Conservation (phyloP, 2,329 filamentous ascomycete genomes). For the Penicillium sp. region DNA sequence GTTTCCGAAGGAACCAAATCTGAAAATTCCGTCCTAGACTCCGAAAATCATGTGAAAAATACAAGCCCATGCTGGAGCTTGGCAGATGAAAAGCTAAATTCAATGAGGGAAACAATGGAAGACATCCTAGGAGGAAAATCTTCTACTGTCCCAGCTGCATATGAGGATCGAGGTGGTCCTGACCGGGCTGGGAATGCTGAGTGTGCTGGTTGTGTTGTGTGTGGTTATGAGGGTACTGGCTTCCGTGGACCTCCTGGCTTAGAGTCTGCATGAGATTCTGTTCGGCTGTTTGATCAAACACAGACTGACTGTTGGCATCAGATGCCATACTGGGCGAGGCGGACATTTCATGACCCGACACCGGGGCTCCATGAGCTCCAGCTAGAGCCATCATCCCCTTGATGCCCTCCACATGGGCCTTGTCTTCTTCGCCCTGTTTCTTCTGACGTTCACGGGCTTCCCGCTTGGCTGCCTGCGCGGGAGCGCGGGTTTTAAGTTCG, state of each 20-base stretch:
- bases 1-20: conserved; percentile 12
- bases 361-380: conserved; percentile 38
- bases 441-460: conserved; percentile 48
- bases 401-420: conserved; percentile 47
- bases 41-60: conserved; percentile 6
- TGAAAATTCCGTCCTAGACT: conserved; percentile 10
- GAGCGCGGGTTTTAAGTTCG: conserved; percentile 80
- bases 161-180: conserved; percentile 35
- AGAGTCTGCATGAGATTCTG: conserved; percentile 46
- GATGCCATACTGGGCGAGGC: conserved; percentile 37
- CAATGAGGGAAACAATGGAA: background rate
- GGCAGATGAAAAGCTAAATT: conserved; percentile 1
- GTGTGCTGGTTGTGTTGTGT: conserved; percentile 1
- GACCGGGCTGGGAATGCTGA: conserved; percentile 25
- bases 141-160: conserved; percentile 35
- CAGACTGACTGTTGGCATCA: conserved; percentile 30
- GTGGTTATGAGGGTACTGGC: conserved; percentile 35
- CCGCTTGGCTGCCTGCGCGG: conserved; percentile 55
- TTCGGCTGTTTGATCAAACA: conserved; percentile 42
- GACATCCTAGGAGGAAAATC: background rate
- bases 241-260: conserved; percentile 41
- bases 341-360: conserved; percentile 38
- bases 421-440: conserved; percentile 46
- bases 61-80: background rate
- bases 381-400: conserved; percentile 49